Base-by-base conservation (phyloP, 768 basidiomycete species). In the Boletus vinaceobasis region DNA sequence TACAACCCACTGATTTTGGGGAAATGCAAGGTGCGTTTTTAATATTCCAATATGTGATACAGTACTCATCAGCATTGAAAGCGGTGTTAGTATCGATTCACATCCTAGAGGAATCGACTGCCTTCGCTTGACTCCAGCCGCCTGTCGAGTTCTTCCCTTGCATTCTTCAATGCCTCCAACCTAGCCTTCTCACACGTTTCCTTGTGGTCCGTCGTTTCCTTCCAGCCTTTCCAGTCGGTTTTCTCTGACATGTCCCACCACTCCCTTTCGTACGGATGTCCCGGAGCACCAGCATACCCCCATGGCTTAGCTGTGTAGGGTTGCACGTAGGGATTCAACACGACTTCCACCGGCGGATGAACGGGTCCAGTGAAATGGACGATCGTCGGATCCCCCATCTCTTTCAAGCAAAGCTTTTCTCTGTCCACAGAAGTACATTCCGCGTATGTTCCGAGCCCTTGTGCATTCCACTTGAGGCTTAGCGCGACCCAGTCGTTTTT, bases 281-380 rank as follows among this genome's bases (percentile, higher is more conserved):
- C 76, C 11, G 79, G 81, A 1, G 79, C 69, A 13, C 80, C 78
- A 1, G 77, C 71, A 53, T 82, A 83, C 3, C 80, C 80, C 82
- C 83, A 83, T 1, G 81, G 81, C 56, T 83, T 85, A 8, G 80
- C 72, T 1, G 77, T 78, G 55, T 69, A 78, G 4, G 80, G 82
- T 58, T 78, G 81, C n/a, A 80, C 73, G 51, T 71, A 77, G 1
- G 77, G 76, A 61, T 81, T 81, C 57, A 83, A 61, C 11, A 82
- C 75, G 5, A 72, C 67, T 7, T 66, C 73, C 56, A 82, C 43
- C 5, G 62, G 57, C 1, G 82, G 81, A 63, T 82, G 71, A 29
- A 81, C 70, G 1, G 82, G 78, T 2, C 83, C 82, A 3, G 82
- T 82, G 66, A 85, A 85, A 60, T 83, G 83, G 13, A 84, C 78